These are phyloP conservation scores for Leptodontidium sp. DNA, from an alignment of 2,329 filamentous ascomycete species.

Conservation along the genomic window DNA sequence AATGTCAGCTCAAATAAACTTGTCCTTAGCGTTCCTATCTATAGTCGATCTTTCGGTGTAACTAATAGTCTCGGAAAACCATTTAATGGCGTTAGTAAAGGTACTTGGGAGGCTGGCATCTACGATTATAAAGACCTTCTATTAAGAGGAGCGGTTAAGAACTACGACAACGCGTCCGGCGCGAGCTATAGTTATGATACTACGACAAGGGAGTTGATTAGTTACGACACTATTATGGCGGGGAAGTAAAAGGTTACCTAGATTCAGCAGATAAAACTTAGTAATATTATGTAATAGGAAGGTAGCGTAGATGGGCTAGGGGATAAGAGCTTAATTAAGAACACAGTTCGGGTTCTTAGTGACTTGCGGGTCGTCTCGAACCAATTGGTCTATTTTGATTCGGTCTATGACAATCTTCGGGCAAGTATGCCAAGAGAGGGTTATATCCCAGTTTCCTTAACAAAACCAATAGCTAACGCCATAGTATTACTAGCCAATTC, in stretches of 20 bases:
- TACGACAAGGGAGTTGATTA: slow-evolving; percentile 67
- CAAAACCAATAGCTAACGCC: not conserved
- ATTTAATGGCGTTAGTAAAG: slow-evolving; percentile 62
- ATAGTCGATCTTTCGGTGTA: slow-evolving; percentile 80
- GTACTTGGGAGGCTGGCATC: slow-evolving; percentile 76
- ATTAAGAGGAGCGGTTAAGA: no score
- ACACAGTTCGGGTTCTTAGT: no score
- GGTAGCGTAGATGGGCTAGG: slow-evolving; percentile 67
- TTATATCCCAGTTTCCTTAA: not conserved
- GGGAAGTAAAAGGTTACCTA: slow-evolving; percentile 70
- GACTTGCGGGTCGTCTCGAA: no score
- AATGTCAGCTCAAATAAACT: slow-evolving; percentile 16
- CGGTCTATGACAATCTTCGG: not conserved
- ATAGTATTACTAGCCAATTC: no score
- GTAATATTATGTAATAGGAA: slow-evolving; percentile 89
- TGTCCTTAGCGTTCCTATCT: slow-evolving; percentile 77
- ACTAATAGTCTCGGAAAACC: slow-evolving; percentile 44
- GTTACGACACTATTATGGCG: slow-evolving; percentile 72
- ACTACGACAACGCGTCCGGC: no score
- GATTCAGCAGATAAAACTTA: slow-evolving; percentile 68
- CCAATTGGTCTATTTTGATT: no score
- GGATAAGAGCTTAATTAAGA: slow-evolving; percentile 12
- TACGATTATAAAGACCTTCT: slow-evolving; percentile 90
- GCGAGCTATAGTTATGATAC: slow-evolving; percentile 76
- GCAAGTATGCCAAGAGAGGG: slow-evolving; percentile 6